These are phyloP conservation scores for Apiospora kogelbergensis DNA, from an alignment of 2,329 filamentous ascomycete species.

Conservation along the genomic window DNA sequence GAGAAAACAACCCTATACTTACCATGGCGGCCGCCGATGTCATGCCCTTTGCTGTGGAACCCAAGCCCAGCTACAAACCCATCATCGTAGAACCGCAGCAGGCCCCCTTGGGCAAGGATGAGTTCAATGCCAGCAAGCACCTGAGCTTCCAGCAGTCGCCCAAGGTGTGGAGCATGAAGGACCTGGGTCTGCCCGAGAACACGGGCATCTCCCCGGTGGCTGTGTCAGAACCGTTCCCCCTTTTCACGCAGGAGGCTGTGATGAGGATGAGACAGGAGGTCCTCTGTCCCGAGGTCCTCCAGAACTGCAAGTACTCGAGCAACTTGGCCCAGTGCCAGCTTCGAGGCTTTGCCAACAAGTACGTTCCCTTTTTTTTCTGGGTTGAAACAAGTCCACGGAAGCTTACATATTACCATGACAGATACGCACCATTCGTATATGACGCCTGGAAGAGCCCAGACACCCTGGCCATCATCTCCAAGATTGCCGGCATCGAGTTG, in stretches of 20 bases:
- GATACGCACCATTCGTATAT: constrained; percentile 64
- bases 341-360: constrained; percentile 41
- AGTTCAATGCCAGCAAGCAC: constrained; percentile 57
- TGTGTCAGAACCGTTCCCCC: constrained; percentile 63
- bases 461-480: constrained; percentile 46
- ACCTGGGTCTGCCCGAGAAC: constrained; percentile 54
- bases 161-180: constrained; percentile 59
- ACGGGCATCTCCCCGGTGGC: constrained; percentile 62
- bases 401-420: constrained; percentile 24
- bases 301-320: constrained; percentile 57
- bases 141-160: constrained; percentile 50
- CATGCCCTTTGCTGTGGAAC: constrained; percentile 14
- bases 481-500: constrained; percentile 55
- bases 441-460: constrained; percentile 44
- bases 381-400: background rate
- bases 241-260: constrained; percentile 63
- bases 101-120: constrained; percentile 19
- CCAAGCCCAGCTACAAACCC: constrained; percentile 23
- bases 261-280: constrained; percentile 62
- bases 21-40: constrained; percentile 24
- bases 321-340: constrained; percentile 55
- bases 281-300: constrained; percentile 54
- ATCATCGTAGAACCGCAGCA: constrained; percentile 21
- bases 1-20: background rate
- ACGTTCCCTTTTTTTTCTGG: constrained; percentile 31